These are phyloP conservation scores for Lablab purpureus DNA, from an alignment of 306 rosid genomes.

Conservation along the genomic window DNA sequence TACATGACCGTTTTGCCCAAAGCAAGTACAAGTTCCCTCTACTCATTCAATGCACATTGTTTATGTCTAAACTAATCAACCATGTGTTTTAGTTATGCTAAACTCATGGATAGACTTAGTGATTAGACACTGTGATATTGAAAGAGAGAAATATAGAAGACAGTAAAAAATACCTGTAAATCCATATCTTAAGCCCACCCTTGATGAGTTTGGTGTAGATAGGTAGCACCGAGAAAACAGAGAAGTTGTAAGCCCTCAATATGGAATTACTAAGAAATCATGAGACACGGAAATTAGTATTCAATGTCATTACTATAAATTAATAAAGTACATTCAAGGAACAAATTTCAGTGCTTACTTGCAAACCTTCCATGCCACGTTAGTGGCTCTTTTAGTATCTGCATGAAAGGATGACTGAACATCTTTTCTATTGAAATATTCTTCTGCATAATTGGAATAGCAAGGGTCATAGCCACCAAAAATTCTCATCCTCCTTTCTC, in stretches of 20 bases:
- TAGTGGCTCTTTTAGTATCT: constrained; percentile 30
- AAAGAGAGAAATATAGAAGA: neutral
- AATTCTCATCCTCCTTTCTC: constrained; percentile 51
- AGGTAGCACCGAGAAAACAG: constrained; percentile 62
- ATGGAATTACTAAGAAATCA: constrained; percentile 50
- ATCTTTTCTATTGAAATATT: constrained; percentile 58
- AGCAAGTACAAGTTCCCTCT: neutral
- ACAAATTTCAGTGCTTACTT: constrained; percentile 50
- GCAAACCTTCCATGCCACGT: constrained; percentile 56
- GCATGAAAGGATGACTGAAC: constrained; percentile 61
- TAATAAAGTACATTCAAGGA: neutral
- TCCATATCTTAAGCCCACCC: constrained; percentile 67
- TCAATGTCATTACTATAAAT: neutral
- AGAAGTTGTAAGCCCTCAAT: constrained; percentile 49
- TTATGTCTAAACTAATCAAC: neutral
- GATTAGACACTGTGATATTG: neutral
- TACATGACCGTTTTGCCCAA: constrained; percentile 44
- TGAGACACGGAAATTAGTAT: constrained; percentile 15
- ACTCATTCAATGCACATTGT: constrained; percentile 20
- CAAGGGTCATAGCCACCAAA: constrained; percentile 71
- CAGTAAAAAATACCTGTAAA: constrained; percentile 53
- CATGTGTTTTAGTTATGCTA: neutral
- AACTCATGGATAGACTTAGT: too few relatives aligned
- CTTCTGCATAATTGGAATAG: constrained; percentile 58
- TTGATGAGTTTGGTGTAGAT: constrained; percentile 64